Percentiles rank a stretch among this genome's conserved stretches.
These are phyloP conservation scores for Neonectria neomacrospora DNA, from an alignment of 2,329 filamentous ascomycete genomes.

Conservation along the genomic window DNA sequence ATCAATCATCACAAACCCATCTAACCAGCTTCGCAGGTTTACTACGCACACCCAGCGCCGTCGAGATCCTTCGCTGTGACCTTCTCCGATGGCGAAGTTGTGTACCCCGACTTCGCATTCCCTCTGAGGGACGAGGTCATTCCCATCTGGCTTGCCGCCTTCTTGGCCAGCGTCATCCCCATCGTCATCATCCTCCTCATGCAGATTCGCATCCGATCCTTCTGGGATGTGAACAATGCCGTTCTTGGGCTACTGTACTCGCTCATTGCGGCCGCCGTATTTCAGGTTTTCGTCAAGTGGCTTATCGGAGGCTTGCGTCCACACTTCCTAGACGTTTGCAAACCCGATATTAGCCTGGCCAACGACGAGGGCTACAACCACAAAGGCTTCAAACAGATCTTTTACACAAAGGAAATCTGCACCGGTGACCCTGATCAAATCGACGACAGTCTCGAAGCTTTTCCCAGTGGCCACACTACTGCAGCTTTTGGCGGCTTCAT, in stretches of 20 bases:
- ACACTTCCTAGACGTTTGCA: conserved; percentile 77
- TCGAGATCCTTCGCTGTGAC: conserved; percentile 76
- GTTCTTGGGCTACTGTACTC: conserved; percentile 76
- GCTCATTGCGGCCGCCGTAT: conserved; percentile 76
- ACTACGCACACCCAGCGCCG: conserved; percentile 72
- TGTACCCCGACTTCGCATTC: conserved; percentile 77
- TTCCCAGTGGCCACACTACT: conserved; percentile 79
- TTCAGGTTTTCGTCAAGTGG: conserved; percentile 81
- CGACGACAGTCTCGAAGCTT: conserved; percentile 75
- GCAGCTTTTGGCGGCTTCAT: conserved; percentile 79
- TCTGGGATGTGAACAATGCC: conserved; percentile 79
- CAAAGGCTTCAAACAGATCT: conserved; percentile 67
- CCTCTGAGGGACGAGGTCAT: conserved; percentile 76
- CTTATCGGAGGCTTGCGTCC: conserved; percentile 79
- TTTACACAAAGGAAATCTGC: conserved; percentile 77
- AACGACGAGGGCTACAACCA: conserved; percentile 54
- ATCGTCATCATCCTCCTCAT: conserved; percentile 72
- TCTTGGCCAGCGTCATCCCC: conserved; percentile 73
- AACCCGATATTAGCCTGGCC: conserved; percentile 56
- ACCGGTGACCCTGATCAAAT: conserved; percentile 73
- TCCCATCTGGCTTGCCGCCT: conserved; percentile 76
- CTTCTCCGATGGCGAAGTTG: conserved; percentile 73
- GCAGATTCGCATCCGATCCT: conserved; percentile 74
- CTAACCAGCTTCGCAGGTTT: conserved; percentile 59
- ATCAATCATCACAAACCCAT: not conserved